Evolutionary conservation across 495 filamentous ascomycete species (phyloP).

Genomic region (Chaetomium tenue): DNA sequence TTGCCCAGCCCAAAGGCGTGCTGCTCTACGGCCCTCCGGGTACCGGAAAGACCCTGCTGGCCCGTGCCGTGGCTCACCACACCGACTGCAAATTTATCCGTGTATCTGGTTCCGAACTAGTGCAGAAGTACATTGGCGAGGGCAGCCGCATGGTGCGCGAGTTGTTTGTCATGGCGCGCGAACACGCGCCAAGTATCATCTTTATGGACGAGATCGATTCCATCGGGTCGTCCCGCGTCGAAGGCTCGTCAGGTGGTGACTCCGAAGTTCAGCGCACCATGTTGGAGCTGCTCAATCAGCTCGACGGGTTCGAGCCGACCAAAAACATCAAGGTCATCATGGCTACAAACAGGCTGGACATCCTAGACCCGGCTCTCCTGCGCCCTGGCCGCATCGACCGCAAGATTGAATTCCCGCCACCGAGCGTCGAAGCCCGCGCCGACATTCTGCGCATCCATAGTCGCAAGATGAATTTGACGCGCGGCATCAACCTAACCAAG

Average conservation of each 20-base stretch:
- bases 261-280: conserved; percentile 99
- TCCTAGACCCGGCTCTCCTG: conserved; percentile 90
- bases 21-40: conserved; percentile 95
- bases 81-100: conserved; percentile 99
- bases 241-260: conserved; percentile 90
- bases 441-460: conserved; percentile 98
- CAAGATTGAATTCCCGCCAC: conserved; percentile 99
- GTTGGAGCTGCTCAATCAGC: conserved; percentile 95
- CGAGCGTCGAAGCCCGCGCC: conserved; percentile 92
- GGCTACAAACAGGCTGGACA: conserved; percentile 97
- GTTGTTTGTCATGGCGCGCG: conserved; percentile 97
- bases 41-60: conserved; percentile 94
- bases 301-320: conserved; percentile 98
- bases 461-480: conserved; percentile 95
- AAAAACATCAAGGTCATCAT: conserved; percentile 99
- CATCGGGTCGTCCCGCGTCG: conserved; percentile 95
- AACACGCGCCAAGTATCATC: conserved; percentile 99
- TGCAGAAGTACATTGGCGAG: conserved; percentile 99
- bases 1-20: conserved; percentile 97
- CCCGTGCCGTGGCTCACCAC: conserved; percentile 94
- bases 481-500: conserved; percentile 96
- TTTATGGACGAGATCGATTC: conserved; percentile 99
- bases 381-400: conserved; percentile 95
- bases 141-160: conserved; percentile 98
- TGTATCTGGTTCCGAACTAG: conserved; percentile 91